Evolutionary conservation across 129 eudicot species (phyloP).

Genomic region (Ambrosia artemisiifolia): DNA sequence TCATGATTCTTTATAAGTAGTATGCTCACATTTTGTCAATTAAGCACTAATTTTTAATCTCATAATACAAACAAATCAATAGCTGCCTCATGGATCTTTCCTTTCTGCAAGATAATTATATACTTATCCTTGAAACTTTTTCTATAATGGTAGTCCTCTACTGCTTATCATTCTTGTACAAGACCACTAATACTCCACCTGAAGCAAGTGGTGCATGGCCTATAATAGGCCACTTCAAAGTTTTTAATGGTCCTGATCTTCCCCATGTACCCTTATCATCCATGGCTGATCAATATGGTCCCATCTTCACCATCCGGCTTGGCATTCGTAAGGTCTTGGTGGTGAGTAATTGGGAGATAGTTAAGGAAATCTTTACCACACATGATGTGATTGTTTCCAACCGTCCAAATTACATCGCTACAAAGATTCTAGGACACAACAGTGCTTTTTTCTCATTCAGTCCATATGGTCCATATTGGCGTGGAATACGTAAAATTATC

Average conservation of each 20-base stretch:
- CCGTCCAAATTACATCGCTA: constrained; percentile 20
- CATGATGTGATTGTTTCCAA: constrained; percentile 16
- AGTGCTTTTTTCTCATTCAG: constrained; percentile 5
- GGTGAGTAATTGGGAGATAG: constrained; percentile 27
- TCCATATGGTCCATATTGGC: constrained; percentile 39
- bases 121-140: not conserved
- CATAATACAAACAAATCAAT: not conserved
- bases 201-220: constrained; percentile 57
- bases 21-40: not conserved
- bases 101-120: not conserved
- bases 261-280: constrained; percentile 1
- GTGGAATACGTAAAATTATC: constrained; percentile 25
- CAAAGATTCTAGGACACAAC: constrained; percentile 23
- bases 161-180: constrained; percentile 1
- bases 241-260: constrained; percentile 10
- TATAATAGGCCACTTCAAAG: constrained; percentile 38
- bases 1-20: not conserved
- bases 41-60: not conserved
- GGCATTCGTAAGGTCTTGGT: constrained; percentile 22
- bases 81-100: not conserved
- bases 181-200: constrained; percentile 18
- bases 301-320: constrained; percentile 11
- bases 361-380: constrained; percentile 23
- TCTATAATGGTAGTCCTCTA: not conserved
- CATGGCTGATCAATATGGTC: too few relatives aligned